A percentile compares a stretch with the other conserved stretches of the same genome.
Conservation (phyloP, 192 early-diverging fungal genomes). For the Dissophora globulifera region DNA sequence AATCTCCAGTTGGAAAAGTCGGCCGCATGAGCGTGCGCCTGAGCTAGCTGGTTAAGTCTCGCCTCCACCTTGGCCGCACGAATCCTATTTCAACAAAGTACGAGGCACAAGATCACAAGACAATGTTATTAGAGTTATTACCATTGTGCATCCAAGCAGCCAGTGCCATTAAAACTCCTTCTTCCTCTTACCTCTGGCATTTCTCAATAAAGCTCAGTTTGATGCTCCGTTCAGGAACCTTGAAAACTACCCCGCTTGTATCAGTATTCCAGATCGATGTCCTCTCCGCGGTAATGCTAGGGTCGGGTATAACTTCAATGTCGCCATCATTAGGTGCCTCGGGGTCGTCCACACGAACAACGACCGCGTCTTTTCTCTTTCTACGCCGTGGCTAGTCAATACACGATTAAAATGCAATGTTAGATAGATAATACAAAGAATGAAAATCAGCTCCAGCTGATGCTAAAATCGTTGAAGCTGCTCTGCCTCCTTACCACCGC, state of each 20-base stretch:
- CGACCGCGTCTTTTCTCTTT: conserved; percentile 38
- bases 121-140: no score
- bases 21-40: not conserved
- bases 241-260: conserved; percentile 45
- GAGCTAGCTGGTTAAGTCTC: not conserved
- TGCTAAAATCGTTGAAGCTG: no score
- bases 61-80: conserved; percentile 2
- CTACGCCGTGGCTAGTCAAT: conserved; percentile 43
- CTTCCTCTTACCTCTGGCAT: conserved; percentile 33
- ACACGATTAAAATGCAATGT: not conserved
- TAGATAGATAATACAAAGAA: not conserved
- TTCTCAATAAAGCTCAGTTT: conserved; percentile 55
- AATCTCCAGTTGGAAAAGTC: not conserved
- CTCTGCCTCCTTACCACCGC: conserved; percentile 52
- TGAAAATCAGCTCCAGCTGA: not conserved
- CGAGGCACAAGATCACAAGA: no score
- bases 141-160: no score
- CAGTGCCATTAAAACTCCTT: no score
- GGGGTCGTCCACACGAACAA: conserved; percentile 32
- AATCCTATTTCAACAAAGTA: conserved; percentile 6
- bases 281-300: not conserved
- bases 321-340: conserved; percentile 44
- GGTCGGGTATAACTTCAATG: conserved; percentile 55
- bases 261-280: conserved; percentile 23
- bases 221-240: conserved; percentile 53